Evolutionary conservation across 2,329 filamentous ascomycete species (phyloP).

Genomic region (Trichophyton verrucosum): DNA sequence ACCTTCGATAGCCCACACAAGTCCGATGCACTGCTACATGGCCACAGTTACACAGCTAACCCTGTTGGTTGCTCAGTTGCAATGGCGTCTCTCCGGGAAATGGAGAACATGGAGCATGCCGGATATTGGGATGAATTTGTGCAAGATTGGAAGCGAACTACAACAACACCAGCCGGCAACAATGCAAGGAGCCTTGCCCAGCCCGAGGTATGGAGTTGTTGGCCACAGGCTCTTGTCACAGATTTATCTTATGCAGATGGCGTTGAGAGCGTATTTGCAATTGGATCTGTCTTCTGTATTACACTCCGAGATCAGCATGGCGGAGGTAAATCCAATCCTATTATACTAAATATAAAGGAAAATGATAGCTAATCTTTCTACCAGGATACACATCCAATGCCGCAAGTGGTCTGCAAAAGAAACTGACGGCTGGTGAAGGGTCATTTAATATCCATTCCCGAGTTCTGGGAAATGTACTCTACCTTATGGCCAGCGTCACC

Average conservation of each 20-base stretch:
- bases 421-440: constrained; percentile 30
- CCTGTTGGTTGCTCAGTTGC: constrained; percentile 70
- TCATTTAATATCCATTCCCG: constrained; percentile 44
- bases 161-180: background rate
- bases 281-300: constrained; percentile 65
- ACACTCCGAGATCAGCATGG: constrained; percentile 39
- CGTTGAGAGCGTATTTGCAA: constrained; percentile 56
- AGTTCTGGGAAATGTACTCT: constrained; percentile 49
- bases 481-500: constrained; percentile 48
- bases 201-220: constrained; percentile 52
- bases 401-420: constrained; percentile 41
- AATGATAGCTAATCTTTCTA: constrained; percentile 5
- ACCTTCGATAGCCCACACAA: constrained; percentile 62
- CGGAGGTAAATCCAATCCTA: constrained; percentile 25
- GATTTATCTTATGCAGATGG: constrained; percentile 44
- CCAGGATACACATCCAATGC: constrained; percentile 46
- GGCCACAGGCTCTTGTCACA: constrained; percentile 50
- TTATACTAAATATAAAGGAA: background rate
- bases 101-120: constrained; percentile 45
- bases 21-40: constrained; percentile 66
- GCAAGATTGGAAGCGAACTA: constrained; percentile 34
- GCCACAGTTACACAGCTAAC: constrained; percentile 79
- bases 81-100: constrained; percentile 49
- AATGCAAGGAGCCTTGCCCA: background rate
- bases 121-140: constrained; percentile 48